These are phyloP conservation scores for Trifolium fragiferum DNA, from an alignment of 306 rosid genomes.

Conservation along the genomic window DNA sequence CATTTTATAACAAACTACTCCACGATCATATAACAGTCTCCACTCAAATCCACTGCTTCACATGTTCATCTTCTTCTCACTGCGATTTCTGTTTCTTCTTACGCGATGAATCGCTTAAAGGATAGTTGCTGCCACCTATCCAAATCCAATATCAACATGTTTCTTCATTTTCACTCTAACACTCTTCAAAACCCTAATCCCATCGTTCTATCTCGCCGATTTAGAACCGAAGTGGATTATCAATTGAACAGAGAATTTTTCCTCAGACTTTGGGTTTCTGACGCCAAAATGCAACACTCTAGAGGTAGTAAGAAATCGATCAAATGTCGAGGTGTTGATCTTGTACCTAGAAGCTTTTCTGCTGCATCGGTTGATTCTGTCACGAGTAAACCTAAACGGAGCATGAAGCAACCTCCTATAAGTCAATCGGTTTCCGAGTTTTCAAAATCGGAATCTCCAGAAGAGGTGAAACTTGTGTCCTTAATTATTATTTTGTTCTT, in stretches of 20 bases:
- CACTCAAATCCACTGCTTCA: neutral
- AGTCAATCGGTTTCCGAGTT: conserved; percentile 67
- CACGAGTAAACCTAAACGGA: neutral
- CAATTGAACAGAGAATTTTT: conserved; percentile 64
- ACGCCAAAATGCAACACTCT: conserved; percentile 46
- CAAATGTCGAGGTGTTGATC: conserved; percentile 23
- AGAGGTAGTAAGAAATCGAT: conserved; percentile 31
- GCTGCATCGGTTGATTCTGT: conserved; percentile 38
- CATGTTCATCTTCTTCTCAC: neutral
- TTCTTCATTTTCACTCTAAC: conserved; percentile 33
- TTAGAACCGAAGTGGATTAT: conserved; percentile 44
- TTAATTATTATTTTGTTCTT: neutral
- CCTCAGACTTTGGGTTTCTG: conserved; percentile 68
- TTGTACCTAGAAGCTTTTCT: conserved; percentile 46
- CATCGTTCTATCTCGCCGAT: conserved; percentile 44
- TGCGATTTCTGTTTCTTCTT: neutral
- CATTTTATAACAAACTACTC: no score
- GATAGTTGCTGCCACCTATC: conserved; percentile 38
- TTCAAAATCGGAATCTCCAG: conserved; percentile 62
- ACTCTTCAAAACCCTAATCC: conserved; percentile 18
- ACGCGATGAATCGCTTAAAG: conserved; percentile 47
- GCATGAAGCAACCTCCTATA: conserved; percentile 68
- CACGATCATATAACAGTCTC: no score
- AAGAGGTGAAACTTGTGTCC: conserved; percentile 56
- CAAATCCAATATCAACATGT: conserved; percentile 21